Percentiles rank a stretch among this genome's conserved stretches.
Conservation (phyloP, 306 rosid genomes). For the Chamaecrista fasciculata region DNA sequence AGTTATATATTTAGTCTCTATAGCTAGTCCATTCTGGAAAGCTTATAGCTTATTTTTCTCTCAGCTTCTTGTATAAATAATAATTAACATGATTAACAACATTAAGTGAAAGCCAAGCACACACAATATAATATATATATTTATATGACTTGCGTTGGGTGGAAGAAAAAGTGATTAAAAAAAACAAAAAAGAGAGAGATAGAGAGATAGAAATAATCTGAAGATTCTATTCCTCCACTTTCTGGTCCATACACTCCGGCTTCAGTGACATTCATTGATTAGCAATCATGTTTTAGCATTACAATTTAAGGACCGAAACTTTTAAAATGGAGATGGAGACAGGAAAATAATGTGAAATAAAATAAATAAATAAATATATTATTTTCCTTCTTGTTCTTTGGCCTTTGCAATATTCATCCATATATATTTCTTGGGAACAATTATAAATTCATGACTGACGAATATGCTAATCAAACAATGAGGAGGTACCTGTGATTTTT, state of each 20-base stretch:
- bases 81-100: constrained; percentile 1
- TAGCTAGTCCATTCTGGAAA: not conserved
- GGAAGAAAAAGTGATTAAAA: constrained; percentile 6
- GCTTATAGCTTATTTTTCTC: not conserved
- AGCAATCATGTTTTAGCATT: constrained; percentile 28
- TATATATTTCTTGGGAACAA: not conserved
- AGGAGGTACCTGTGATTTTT: not conserved
- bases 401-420: constrained; percentile 8
- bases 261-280: constrained; percentile 29
- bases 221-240: constrained; percentile 35
- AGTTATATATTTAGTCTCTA: too few relatives aligned
- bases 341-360: not conserved
- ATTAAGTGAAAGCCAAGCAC: constrained; percentile 24
- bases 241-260: constrained; percentile 15
- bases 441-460: not conserved
- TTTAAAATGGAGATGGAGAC: constrained; percentile 1
- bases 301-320: constrained; percentile 22
- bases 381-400: not conserved
- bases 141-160: constrained; percentile 20
- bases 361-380: too few relatives aligned
- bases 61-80: not conserved
- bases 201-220: constrained; percentile 24
- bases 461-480: constrained; percentile 16
- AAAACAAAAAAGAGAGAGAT: not conserved
- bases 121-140: not conserved